Evolutionary conservation across 164 flowering plant genomes (phyloP), one percentile per base, ranked within the genome.

Genomic region (Liquidambar formosana): DNA sequence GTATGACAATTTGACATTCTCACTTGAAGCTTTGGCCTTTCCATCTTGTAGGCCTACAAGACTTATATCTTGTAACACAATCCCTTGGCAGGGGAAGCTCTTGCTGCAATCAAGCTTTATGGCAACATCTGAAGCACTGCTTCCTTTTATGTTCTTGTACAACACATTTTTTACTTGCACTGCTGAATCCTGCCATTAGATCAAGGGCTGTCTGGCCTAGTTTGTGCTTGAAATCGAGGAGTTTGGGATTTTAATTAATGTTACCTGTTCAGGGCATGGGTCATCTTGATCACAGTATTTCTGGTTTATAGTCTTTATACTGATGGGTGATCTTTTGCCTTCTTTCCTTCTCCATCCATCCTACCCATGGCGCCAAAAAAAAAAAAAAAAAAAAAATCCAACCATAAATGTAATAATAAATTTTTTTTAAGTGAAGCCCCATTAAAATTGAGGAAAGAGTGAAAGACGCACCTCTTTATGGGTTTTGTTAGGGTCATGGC

Each of bases 271-370:
- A 13, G 41, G 46, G 69, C 87, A 84, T 8, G 84, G 78, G 8
- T 60, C 63, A 0, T 67, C 51, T 66, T 70, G 66, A 45, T 85
- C 89, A 49, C 92, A 89, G 47, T 91, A 91, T 69, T 86, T 46
- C 53, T 91, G 94, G 63, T 91, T 82, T 10, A 91, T 86, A 71
- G 88, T n/a, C n/a, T n/a, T n/a, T n/a, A n/a, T n/a, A n/a, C n/a
- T 86, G 33, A 91, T 91, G 0, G 97, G 94, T n/a, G n/a, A n/a
- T n/a, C n/a, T n/a, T n/a, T n/a, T n/a, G n/a, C n/a, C n/a, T n/a
- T n/a, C n/a, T n/a, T n/a, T n/a, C n/a, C n/a, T n/a, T n/a, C n/a
- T n/a, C n/a, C n/a, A n/a, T n/a, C n/a, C n/a, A n/a, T n/a, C n/a
- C n/a, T n/a, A n/a, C n/a, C n/a, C n/a, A n/a, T n/a, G n/a, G n/a